Base-by-base conservation (phyloP, 352 stramenopile genomes). In the Elongisporangium anandrum region DNA sequence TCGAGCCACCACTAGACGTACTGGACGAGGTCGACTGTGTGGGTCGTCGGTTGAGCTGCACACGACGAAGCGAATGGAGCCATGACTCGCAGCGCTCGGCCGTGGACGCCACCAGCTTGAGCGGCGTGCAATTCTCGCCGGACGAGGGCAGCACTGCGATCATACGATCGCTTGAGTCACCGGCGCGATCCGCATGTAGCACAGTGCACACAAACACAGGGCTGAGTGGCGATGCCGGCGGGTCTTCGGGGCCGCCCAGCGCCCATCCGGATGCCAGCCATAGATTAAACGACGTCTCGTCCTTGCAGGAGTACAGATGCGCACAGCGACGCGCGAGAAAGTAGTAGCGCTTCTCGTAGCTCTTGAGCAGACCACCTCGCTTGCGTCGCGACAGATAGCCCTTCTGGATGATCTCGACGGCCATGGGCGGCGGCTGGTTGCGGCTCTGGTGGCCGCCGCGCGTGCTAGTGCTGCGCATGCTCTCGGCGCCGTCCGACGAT, bases 301-400 rank as follows among this genome's bases (percentile, higher is more conserved):
- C 78, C 64, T 80, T 82, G 66, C 77, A 89, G 21, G 61, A 68
- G 61, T 75, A 92, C 12, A 92, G 58, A 24, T 88, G 75, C 1
- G 79, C 47, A 23, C 39, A 67, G 16, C 56, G 34, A 2, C 59
- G 58, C 39, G 63, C 63, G 6, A 90, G 53, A 52, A 92, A 92
- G 58, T 87, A 92, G 57, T 73, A 92, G 56, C 77, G 72, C 60
- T 85, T 86, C 59, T 89, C 79, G 50, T 75, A 61, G 29, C 72
- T 68, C 52, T 89, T 87, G 55, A 91, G 75, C 57, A 88, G 58
- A 0, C 71, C 75, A 19, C 65, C 61, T 47, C 74, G 68, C 51
- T 74, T 74, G 52, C 82, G 76, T 55, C 71, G 61, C 26, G 72
- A 50, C 52, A 91, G 54, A 47, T 77, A 80, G 15, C 78, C 82